These are phyloP conservation scores for Dioscorea alata DNA, from an alignment of 106 monocot genomes.

Conservation along the genomic window DNA sequence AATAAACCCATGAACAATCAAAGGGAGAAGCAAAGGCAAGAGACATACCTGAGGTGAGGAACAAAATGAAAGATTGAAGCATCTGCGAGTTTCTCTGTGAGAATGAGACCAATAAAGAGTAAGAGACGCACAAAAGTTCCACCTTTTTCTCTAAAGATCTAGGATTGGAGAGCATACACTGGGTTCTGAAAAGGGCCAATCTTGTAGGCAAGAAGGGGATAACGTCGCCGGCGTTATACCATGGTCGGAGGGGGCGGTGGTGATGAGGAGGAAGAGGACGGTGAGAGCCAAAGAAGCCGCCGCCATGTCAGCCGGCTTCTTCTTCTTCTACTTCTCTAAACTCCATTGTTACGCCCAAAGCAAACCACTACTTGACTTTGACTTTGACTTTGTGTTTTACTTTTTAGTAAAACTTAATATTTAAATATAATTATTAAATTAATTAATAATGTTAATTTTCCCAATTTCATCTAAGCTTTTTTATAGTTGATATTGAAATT, in stretches of 20 bases:
- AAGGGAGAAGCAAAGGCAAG: background rate
- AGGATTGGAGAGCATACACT: constrained; percentile 20
- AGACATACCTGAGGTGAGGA: constrained; percentile 49
- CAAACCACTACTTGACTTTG: no score
- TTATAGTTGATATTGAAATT: no score
- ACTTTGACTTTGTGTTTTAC: no score
- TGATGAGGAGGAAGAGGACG: no score
- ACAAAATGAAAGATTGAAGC: constrained; percentile 72
- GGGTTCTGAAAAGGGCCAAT: constrained; percentile 76
- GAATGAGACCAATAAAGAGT: background rate
- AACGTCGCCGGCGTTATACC: constrained; percentile 39
- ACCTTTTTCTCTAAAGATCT: background rate
- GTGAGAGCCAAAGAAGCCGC: no score
- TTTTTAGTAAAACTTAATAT: no score
- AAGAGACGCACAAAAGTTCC: background rate
- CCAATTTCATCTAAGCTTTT: no score
- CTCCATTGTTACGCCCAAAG: no score
- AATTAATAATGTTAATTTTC: no score
- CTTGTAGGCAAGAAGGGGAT: constrained; percentile 71
- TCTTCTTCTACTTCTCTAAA: no score
- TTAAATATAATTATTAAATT: no score
- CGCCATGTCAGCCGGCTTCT: no score
- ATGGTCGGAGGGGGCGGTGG: constrained; percentile 27
- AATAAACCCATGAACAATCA: background rate
- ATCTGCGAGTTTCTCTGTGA: constrained; percentile 66